phyloP scores from a whole-genome alignment of 2,329 filamentous ascomycete genomes.

The Colletotrichum orbiculare region DNA sequence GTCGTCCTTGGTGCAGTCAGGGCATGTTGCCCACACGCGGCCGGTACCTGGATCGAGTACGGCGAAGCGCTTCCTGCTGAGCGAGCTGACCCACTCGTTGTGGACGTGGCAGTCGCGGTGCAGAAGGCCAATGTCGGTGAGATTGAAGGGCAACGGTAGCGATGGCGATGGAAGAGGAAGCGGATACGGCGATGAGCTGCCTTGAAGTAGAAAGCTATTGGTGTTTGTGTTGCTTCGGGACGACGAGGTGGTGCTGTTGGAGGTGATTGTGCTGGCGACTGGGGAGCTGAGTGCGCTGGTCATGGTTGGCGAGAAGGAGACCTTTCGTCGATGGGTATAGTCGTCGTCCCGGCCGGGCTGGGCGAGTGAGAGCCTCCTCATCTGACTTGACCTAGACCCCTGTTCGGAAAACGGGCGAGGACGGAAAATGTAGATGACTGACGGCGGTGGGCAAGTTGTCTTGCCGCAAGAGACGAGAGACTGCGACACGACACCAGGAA shows the following conservation, averaged over 20 bases:
- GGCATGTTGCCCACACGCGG: conserved; percentile 60
- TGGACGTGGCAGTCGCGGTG: conserved; percentile 62
- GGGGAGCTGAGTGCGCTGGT: conserved; percentile 22
- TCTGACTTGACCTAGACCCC: conserved; percentile 2
- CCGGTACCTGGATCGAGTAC: conserved; percentile 65
- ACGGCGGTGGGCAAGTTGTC: neutral
- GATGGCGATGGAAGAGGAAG: conserved; percentile 8
- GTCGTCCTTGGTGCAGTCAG: conserved; percentile 56
- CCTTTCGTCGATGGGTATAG: conserved; percentile 24
- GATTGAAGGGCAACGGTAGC: conserved; percentile 50
- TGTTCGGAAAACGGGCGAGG: neutral
- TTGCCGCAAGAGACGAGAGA: neutral
- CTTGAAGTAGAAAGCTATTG: conserved; percentile 17
- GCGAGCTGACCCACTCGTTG: conserved; percentile 57
- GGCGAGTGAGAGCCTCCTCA: conserved; percentile 33
- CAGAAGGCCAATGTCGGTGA: conserved; percentile 59
- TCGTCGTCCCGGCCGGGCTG: conserved; percentile 31
- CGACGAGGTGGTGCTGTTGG: conserved; percentile 21
- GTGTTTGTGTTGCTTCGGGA: conserved; percentile 11
- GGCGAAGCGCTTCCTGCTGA: conserved; percentile 60
- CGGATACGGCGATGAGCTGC: neutral
- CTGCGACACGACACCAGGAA: neutral
- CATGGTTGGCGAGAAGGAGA: conserved; percentile 35
- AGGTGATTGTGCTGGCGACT: conserved; percentile 19
- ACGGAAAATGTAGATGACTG: neutral